A percentile compares a stretch with the other conserved stretches of the same genome.
Evolutionary conservation across 169 alveolate genomes (phyloP).

Genomic region (Plasmodium malariae): DNA sequence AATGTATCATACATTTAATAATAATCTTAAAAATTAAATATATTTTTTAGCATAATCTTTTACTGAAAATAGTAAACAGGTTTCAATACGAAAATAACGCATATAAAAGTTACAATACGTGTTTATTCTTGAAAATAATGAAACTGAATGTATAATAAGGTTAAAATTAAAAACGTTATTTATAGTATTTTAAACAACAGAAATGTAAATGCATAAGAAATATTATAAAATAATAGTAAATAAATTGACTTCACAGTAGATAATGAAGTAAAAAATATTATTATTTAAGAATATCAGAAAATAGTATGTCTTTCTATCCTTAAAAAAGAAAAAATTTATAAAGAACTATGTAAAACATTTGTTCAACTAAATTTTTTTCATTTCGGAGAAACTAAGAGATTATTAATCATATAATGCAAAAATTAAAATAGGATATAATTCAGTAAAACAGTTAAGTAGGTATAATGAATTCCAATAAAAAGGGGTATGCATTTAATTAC

Average conservation of each 20-base stretch:
- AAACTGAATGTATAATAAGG: too few species aligned
- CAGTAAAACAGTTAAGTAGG: neutral
- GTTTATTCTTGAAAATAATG: too few species aligned
- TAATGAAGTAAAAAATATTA: neutral
- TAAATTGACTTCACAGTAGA: neutral
- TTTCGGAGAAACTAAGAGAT: neutral
- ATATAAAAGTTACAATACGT: neutral
- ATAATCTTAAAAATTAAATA: neutral
- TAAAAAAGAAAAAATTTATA: neutral
- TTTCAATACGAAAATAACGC: neutral
- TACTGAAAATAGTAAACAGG: neutral
- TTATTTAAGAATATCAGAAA: neutral
- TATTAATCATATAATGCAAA: neutral
- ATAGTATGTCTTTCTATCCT: neutral
- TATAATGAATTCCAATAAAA: neutral
- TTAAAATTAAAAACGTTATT: too few species aligned
- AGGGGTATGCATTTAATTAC: neutral
- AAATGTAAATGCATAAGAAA: too few species aligned
- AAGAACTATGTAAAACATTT: neutral
- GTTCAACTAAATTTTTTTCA: neutral
- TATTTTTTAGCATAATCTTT: neutral
- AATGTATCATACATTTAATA: neutral
- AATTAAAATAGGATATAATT: neutral
- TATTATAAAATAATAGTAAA: neutral
- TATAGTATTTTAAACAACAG: too few species aligned